phyloP scores from a whole-genome alignment of 225 moss, liverwort and hornwort genomes.

The Marchantia polymorpha region DNA sequence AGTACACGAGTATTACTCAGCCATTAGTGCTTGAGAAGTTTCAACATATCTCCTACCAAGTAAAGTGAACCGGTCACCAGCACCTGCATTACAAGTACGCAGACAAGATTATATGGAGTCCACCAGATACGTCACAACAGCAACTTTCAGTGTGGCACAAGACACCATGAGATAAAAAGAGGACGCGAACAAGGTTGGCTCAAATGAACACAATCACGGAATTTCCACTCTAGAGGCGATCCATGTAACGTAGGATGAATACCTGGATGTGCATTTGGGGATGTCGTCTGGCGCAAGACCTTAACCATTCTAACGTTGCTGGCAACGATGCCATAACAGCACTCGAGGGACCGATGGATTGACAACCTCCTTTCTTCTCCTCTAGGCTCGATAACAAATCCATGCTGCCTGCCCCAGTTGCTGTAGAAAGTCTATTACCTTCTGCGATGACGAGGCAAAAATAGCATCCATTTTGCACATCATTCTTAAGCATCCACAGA shows the following conservation, averaged over 20 bases:
- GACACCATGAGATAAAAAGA: background rate
- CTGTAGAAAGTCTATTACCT: constrained; percentile 13
- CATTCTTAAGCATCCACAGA: background rate
- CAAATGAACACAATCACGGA: background rate
- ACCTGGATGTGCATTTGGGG: constrained; percentile 94
- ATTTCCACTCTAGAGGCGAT: too few species aligned
- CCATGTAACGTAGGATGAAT: background rate
- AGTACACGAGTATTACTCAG: too few species aligned
- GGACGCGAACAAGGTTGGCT: background rate
- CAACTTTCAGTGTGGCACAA: background rate
- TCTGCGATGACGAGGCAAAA: constrained; percentile 17
- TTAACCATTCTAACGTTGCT: constrained; percentile 78
- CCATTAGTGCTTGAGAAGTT: constrained; percentile 62
- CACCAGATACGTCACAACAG: background rate
- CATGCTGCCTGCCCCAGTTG: constrained; percentile 15
- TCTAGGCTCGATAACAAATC: constrained; percentile 60
- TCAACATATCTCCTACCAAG: constrained; percentile 84
- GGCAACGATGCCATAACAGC: constrained; percentile 80
- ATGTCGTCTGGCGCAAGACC: constrained; percentile 69
- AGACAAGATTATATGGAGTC: background rate
- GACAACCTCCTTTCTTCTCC: constrained; percentile 39
- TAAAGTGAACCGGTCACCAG: constrained; percentile 94
- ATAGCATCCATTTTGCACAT: background rate
- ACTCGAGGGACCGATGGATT: constrained; percentile 61
- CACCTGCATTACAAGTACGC: constrained; percentile 48